Base-by-base conservation (phyloP, 805 yeast species). In the Dipodascus geniculatus region DNA sequence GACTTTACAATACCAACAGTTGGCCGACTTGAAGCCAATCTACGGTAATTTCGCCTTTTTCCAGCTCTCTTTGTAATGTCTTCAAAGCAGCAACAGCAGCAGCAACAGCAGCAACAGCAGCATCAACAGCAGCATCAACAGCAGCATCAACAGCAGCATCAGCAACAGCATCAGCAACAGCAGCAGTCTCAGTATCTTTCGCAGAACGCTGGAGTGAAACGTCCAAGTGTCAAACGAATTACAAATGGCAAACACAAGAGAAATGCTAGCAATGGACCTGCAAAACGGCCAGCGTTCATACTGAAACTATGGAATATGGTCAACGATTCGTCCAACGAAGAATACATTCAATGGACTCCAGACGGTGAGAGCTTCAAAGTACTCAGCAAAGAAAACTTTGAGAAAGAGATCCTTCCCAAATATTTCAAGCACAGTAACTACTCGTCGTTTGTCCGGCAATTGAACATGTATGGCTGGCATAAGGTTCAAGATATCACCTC, bases 381-480 rank as follows among this genome's bases (percentile, higher is more conserved):
- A 6, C 77, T 77, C 48, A 87, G 89, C 61, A 76, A 96, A 52
- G 98, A 91, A 57, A 69, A 68, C 56, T 91, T 93, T 63, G 93
- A 89, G 77, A 86, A 83, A 61, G 73, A 22, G 24, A 47, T 47
- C n/a, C 76, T 93, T 51, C 98, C 98, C 16, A 80, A 82, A 51
- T 96, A 91, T 69, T 93, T 93, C 74, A 91, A 90, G 63, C 99
- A 93, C 69, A 80, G 88, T 55, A 93, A 93, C 71, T 93, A 91
- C 71, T 91, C 98, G 38, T 81, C 90, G 61, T 91, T 91, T 71
- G 98, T 91, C 20, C 79, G 99, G 49, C 99, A 93, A 67, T 74
- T 93, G 62, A 93, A 93, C 75, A 93, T 93, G 69, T 93, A 93
- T 65, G 99, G 91, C 69, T 93, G 93, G 73, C 99, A 93, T 74